A percentile compares a stretch with the other conserved stretches of the same genome.
These are phyloP conservation scores for Apiospora sp. DNA, from an alignment of 2,329 filamentous ascomycete genomes.

Conservation along the genomic window DNA sequence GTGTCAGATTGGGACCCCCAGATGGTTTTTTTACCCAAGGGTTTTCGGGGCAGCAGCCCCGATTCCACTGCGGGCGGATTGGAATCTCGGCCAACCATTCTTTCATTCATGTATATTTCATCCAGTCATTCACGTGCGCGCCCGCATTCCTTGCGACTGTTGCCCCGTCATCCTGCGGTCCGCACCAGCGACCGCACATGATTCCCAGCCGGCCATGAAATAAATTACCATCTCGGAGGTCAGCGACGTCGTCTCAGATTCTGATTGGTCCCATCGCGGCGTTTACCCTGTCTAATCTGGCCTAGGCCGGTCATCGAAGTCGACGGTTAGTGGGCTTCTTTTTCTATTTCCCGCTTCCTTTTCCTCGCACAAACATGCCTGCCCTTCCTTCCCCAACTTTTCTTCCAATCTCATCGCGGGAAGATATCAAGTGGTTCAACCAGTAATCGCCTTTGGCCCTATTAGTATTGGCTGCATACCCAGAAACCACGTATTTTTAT, in stretches of 20 bases:
- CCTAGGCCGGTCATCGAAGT: not conserved
- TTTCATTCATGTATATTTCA: not conserved
- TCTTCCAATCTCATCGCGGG: not conserved
- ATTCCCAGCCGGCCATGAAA: not conserved
- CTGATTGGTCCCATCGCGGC: conserved; percentile 1
- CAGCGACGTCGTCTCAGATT: not conserved
- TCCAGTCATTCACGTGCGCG: not conserved
- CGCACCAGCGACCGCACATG: conserved; percentile 10
- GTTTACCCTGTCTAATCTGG: conserved; percentile 1
- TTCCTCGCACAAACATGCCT: not conserved
- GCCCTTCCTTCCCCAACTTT: not conserved
- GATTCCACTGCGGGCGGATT: not conserved
- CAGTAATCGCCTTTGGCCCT: not conserved
- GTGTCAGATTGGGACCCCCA: not conserved
- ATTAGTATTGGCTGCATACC: not conserved
- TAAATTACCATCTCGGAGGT: not conserved
- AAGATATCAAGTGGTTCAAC: not conserved
- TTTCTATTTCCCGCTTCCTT: conserved; percentile 1
- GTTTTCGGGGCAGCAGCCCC: not conserved
- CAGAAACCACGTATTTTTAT: too few relatives aligned
- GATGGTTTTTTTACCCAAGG: not conserved
- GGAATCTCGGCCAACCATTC: not conserved
- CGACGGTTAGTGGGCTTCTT: not conserved
- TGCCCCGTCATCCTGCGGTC: not conserved
- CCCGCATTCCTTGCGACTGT: not conserved